phyloP scores from a whole-genome alignment of 805 yeast genomes.

The Metschnikowia rubicola region DNA sequence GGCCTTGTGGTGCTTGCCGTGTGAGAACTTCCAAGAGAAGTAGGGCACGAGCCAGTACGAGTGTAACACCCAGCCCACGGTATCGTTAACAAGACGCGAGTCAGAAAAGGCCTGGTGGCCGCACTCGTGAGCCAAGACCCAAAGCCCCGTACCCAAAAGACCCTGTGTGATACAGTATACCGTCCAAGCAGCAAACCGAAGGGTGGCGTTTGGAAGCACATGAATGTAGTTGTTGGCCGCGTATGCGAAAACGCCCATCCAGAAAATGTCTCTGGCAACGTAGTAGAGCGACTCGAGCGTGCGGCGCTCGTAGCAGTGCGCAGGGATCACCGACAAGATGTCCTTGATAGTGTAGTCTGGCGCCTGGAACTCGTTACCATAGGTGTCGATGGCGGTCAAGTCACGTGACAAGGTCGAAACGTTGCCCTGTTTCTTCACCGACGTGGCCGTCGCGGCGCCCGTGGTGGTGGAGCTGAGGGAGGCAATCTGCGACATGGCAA shows the following conservation, averaged over 20 bases:
- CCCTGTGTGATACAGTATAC: slow-evolving; percentile 55
- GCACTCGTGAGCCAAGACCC: slow-evolving; percentile 90
- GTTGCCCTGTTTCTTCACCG: slow-evolving; percentile 37
- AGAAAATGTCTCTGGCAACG: slow-evolving; percentile 62
- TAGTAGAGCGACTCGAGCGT: slow-evolving; percentile 53
- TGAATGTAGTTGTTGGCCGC: slow-evolving; percentile 56
- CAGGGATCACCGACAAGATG: slow-evolving; percentile 66
- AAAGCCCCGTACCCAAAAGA: slow-evolving; percentile 68
- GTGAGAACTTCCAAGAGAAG: slow-evolving; percentile 83
- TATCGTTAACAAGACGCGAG: slow-evolving; percentile 67
- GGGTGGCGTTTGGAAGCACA: slow-evolving; percentile 20
- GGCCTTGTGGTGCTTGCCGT: slow-evolving; percentile 86
- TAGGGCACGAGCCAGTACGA: slow-evolving; percentile 78
- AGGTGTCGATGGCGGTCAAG: slow-evolving; percentile 51
- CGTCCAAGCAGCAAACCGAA: slow-evolving; percentile 59
- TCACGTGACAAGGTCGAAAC: slow-evolving; percentile 34
- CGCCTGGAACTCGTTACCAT: slow-evolving; percentile 64
- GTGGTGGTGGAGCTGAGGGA: slow-evolving; percentile 12
- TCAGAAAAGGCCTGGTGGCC: slow-evolving; percentile 86
- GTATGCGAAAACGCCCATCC: slow-evolving; percentile 48
- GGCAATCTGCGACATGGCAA: slow-evolving; percentile 15
- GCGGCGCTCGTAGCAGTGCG: slow-evolving; percentile 68
- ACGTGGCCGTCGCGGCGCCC: slow-evolving; percentile 6
- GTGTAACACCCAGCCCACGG: slow-evolving; percentile 81
- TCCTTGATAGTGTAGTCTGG: slow-evolving; percentile 79